Evolutionary conservation across 768 basidiomycete genomes (phyloP), one percentile per base, ranked within the genome.

Genomic region (Trametes sanguinea): DNA sequence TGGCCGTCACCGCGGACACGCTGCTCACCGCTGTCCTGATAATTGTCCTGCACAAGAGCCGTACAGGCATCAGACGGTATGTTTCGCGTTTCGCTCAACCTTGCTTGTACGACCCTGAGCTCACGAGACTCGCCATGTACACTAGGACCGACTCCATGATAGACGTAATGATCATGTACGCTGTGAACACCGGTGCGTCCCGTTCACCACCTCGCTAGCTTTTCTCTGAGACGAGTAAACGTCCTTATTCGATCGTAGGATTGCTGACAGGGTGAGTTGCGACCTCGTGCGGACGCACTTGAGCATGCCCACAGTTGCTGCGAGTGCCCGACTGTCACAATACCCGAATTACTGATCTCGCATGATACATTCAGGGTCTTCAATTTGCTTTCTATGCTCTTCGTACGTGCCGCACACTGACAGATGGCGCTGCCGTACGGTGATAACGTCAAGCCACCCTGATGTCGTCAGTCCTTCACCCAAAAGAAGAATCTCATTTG

Each of bases 61-160:
- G 60, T 1, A 61, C 60, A 5, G 60, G 60, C 4, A 2, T 61
- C 30, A 55, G 35, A 32, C 27, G 47, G 60, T 61, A 14, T 2
- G 45, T 47, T 22, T 14, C 14, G 29, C 30, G 6, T 10, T 32
- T 33, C 27, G 14, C 39, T 13, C 7, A 39, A 13, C 39, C 13
- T 8, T 39, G 7, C 39, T 39, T 39, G 8, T 2, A 13, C 0
- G 1, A 13, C 39, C 8, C 13, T 43, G 42, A 14, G 42, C n/a
- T n/a, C 7, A 14, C 39, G 13, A 39, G 22, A 22, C 22, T 37
- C 35, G 35, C 35, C 11, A 17, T 47, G 13, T 14, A 11, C 16
- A 39, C 37, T 22, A 58, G 57, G 5, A 58, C 57, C 1, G 57
- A 58, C 39, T 58, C 57, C 6, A 58, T 40, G 39, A n/a, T 58